phyloP scores from a whole-genome alignment of 176 grass and related monocot species.

The Musa beccarii region DNA sequence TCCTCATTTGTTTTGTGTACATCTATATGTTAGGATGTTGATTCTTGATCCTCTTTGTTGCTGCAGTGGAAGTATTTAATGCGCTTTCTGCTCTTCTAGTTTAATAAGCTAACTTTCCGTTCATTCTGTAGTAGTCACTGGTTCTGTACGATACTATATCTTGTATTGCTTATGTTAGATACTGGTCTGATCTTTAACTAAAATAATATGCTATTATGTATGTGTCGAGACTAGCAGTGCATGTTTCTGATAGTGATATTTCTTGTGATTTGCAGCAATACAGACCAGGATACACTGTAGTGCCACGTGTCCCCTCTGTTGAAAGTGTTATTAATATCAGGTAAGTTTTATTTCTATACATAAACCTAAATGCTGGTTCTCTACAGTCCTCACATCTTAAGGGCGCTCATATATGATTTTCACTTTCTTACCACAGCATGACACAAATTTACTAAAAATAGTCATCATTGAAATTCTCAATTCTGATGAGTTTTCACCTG shows the following conservation, averaged over 20 bases:
- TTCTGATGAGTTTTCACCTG: background rate
- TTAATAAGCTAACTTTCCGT: too few species aligned
- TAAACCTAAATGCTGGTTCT: background rate
- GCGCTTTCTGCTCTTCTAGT: too few species aligned
- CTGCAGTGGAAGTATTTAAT: too few species aligned
- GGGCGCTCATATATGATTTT: background rate
- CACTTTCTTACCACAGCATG: background rate
- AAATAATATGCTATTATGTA: background rate
- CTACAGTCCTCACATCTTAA: background rate
- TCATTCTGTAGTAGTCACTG: too few species aligned
- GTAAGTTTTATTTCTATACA: conserved; percentile 26
- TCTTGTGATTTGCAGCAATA: conserved; percentile 44
- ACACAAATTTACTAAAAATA: conserved; percentile 8
- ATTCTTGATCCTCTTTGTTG: too few species aligned
- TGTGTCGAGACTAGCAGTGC: background rate
- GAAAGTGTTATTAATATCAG: conserved; percentile 79
- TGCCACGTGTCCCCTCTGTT: conserved; percentile 37
- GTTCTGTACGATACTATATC: too few species aligned
- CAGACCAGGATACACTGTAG: conserved; percentile 71
- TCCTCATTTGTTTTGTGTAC: too few species aligned
- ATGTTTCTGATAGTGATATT: background rate
- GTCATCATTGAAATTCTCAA: background rate
- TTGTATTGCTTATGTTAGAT: background rate
- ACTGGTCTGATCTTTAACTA: background rate
- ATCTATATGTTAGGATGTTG: too few species aligned